Conservation (phyloP, 225 moss, liverwort and hornwort species). For the Pseudisothecium myosuroides region DNA sequence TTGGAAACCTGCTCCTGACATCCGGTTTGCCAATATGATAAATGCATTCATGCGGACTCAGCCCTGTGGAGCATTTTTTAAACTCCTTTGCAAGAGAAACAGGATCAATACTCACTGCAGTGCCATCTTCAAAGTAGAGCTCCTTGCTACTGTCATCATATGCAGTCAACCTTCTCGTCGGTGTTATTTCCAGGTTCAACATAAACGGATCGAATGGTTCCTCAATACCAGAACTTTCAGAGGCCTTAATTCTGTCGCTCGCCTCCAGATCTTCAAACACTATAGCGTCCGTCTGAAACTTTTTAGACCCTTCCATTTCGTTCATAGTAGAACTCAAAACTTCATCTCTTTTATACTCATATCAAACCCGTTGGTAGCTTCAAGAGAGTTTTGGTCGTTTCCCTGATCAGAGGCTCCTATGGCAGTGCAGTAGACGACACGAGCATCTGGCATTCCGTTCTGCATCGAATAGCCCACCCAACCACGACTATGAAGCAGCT, state of each 20-base stretch:
- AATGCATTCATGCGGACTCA: constrained; percentile 19
- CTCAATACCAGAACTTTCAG: constrained; percentile 8
- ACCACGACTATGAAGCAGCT: not conserved
- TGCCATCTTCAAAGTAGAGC: constrained; percentile 22
- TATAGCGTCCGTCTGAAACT: not conserved
- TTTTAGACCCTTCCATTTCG: not conserved
- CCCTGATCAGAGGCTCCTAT: not conserved
- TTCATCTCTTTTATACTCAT: not conserved
- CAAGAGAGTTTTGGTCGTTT: not conserved
- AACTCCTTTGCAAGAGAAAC: constrained; percentile 16
- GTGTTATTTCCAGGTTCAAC: constrained; percentile 22
- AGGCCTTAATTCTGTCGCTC: constrained; percentile 1
- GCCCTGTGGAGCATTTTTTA: constrained; percentile 13
- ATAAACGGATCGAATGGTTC: not conserved
- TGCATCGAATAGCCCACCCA: not conserved
- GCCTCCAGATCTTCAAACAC: not conserved
- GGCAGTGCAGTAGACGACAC: not conserved
- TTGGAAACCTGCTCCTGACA: constrained; percentile 24
- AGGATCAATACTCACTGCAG: constrained; percentile 7
- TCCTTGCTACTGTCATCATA: not conserved
- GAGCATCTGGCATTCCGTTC: not conserved
- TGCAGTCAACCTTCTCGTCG: constrained; percentile 1
- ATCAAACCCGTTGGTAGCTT: not conserved
- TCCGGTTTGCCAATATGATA: not conserved
- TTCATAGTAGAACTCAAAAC: not conserved